Evolutionary conservation across 1,284 basidiomycete species (phyloP).

Genomic region (Anthracocystis panici-leucophaei): DNA sequence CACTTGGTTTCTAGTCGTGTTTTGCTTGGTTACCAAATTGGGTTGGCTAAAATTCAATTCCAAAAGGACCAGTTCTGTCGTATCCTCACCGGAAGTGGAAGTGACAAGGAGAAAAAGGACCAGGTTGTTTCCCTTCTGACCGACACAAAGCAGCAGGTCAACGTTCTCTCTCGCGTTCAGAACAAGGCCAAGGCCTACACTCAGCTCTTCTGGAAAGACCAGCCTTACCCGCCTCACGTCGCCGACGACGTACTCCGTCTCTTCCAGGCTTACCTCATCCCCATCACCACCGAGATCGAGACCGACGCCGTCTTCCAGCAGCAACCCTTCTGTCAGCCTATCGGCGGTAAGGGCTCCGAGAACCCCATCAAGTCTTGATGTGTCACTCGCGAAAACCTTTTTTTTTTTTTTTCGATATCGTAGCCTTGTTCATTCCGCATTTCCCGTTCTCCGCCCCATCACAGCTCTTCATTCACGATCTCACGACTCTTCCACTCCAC

Average conservation of each 20-base stretch:
- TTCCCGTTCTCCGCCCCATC: not conserved
- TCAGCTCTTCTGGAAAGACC: not conserved
- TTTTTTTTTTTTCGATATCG: too few relatives aligned
- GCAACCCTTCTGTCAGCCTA: not conserved
- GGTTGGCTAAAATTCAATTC: constrained; percentile 15
- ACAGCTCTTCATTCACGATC: not conserved
- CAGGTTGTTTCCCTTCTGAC: not conserved
- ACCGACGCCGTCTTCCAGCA: constrained; percentile 4
- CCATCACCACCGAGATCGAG: constrained; percentile 31
- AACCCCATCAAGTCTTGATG: not conserved
- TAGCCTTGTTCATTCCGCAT: not conserved
- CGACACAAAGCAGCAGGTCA: constrained; percentile 15
- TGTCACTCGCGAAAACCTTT: not conserved
- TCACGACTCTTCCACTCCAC: not conserved
- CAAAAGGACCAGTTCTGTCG: constrained; percentile 7
- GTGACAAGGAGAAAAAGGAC: not conserved
- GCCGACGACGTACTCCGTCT: constrained; percentile 10
- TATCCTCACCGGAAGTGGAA: not conserved
- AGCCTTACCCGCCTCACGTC: not conserved
- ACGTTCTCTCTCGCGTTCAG: constrained; percentile 13
- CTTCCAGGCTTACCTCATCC: constrained; percentile 45
- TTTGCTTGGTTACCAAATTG: constrained; percentile 21
- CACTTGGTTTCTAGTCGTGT: constrained; percentile 10
- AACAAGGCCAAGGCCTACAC: constrained; percentile 13
- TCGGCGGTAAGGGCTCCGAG: not conserved